Evolutionary conservation across 2,329 filamentous ascomycete genomes (phyloP).

Genomic region (Cordyceps cateniannulata): DNA sequence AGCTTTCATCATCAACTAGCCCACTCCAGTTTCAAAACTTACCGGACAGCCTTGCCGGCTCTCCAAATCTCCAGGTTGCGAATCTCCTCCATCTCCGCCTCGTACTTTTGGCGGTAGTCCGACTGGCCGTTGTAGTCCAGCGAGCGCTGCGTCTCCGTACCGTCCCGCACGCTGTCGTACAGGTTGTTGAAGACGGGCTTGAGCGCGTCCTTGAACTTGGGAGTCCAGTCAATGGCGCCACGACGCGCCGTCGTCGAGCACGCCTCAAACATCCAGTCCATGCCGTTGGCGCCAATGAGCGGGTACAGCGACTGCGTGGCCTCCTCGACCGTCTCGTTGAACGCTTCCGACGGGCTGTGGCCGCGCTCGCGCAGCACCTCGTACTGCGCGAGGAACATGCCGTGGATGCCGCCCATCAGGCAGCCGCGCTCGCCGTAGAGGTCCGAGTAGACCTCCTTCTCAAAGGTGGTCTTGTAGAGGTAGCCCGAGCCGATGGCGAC

Average conservation of each 20-base stretch:
- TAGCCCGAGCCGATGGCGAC: constrained; percentile 96
- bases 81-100: constrained; percentile 98
- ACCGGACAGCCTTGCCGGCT: constrained; percentile 94
- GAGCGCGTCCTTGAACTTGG: constrained; percentile 93
- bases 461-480: constrained; percentile 99
- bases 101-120: constrained; percentile 96
- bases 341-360: constrained; percentile 95
- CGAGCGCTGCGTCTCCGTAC: constrained; percentile 90
- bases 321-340: constrained; percentile 99
- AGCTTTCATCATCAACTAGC: constrained; percentile 11
- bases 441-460: constrained; percentile 99
- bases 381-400: constrained; percentile 99
- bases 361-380: constrained; percentile 98
- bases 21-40: too few relatives aligned
- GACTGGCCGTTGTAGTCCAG: constrained; percentile 94
- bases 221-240: constrained; percentile 98
- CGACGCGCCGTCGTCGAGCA: constrained; percentile 98
- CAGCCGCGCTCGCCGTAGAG: constrained; percentile 99
- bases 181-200: constrained; percentile 99
- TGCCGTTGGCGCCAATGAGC: constrained; percentile 92
- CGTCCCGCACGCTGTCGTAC: constrained; percentile 87
- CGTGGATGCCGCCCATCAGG: constrained; percentile 99
- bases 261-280: constrained; percentile 99
- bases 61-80: constrained; percentile 98
- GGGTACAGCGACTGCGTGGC: constrained; percentile 97